Base-by-base conservation (phyloP, 352 stramenopile genomes). In the Thalassiosira exigua region DNA sequence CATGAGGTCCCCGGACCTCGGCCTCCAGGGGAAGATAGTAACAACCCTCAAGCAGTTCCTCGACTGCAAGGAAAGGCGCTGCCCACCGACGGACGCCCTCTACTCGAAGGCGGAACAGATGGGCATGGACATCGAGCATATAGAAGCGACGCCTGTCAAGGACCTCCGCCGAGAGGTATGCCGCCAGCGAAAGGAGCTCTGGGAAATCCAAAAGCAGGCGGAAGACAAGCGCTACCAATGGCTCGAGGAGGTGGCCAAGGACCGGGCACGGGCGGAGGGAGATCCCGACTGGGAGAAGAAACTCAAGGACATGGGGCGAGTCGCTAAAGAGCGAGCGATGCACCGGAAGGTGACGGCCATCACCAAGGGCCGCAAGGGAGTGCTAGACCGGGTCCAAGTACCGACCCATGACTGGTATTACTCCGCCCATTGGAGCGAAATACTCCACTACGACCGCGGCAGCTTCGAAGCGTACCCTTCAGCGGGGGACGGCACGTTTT, bases 251-350 rank as follows among this genome's bases (percentile, higher is more conserved):
- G 53, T 54, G 5, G 44, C 56, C 11, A 24, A 69, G 39, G 22
- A 76, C 41, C 48, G 62, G n/a, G 58, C 69, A 2, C 22, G 29
- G 26, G 69, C 69, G 14, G 51, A 44, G 9, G 69, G 69, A 3
- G 59, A 71, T n/a, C 4, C 42, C 24, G 69, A 78, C 21, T 78
- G 69, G 69, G 44, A 30, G 3, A 61, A 71, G 21, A 22, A 60
- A 11, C 11, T 51, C 19, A 36, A 58, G 2, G 22, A 21, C n/a
- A 71, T 71, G 44, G 24, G 14, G 22, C 11, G 11, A 1, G 32
- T 17, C 17, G 19, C 27, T 1, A 2, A 36, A 26, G n/a, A 46
- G n/a, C 26, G 24, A 2, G 27, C n/a, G 1, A 36, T 62, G 2
- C 27, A 64, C n/a, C 0, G 30, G 12, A 72, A 62, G 52, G 12